phyloP scores from a whole-genome alignment of 306 rosid genomes.

The Quercus parvula region DNA sequence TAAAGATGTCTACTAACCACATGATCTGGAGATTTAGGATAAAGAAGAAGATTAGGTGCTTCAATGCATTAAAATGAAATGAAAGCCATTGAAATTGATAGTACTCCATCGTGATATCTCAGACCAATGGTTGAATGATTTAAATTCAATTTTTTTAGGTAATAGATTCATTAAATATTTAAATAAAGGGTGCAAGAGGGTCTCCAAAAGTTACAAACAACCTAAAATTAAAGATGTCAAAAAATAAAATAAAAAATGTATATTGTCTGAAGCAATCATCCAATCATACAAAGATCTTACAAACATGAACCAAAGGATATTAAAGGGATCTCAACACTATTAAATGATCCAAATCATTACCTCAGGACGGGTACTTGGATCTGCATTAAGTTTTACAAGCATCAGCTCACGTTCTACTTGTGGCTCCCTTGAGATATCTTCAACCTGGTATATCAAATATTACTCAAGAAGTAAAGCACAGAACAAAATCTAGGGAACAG shows the following conservation, averaged over 20 bases:
- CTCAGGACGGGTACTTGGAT: slow-evolving; percentile 46
- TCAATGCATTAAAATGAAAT: background rate
- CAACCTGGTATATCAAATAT: slow-evolving; percentile 38
- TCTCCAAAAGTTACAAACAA: no score
- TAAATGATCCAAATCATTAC: slow-evolving; percentile 19
- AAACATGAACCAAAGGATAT: no score
- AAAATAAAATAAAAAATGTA: no score
- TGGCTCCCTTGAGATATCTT: slow-evolving; percentile 55
- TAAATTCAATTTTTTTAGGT: no score
- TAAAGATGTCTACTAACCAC: slow-evolving; percentile 61
- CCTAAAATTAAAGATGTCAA: no score
- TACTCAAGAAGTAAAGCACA: background rate
- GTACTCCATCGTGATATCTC: background rate
- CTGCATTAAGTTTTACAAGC: slow-evolving; percentile 63
- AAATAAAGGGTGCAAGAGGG: no score
- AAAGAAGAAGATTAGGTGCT: slow-evolving; percentile 3
- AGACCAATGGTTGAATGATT: background rate
- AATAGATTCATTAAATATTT: no score
- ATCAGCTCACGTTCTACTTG: slow-evolving; percentile 62
- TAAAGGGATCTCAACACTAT: no score
- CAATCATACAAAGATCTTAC: no score
- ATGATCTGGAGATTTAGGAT: slow-evolving; percentile 37
- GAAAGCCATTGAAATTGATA: background rate
- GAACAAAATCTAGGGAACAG: background rate
- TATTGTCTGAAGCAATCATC: no score